Base-by-base conservation (phyloP, 352 stramenopile genomes). In the Globisporangium alternatum region DNA sequence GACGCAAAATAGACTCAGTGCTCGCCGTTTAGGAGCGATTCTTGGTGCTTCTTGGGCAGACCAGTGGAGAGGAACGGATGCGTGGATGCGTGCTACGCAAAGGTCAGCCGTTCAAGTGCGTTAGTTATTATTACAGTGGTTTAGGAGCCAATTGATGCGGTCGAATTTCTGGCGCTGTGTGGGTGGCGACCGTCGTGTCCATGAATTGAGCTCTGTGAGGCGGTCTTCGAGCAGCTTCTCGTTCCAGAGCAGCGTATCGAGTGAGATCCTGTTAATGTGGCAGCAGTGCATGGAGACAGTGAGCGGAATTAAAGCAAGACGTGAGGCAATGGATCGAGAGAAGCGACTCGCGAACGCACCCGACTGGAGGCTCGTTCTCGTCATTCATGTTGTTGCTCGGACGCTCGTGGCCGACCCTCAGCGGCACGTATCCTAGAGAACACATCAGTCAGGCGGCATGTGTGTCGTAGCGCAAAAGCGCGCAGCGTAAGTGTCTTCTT, bases 231-330 rank as follows among this genome's bases (percentile, higher is more conserved):
- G 69, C 28, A 88, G 70, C 49, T 81, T 74, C 30, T 90, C 81
- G 52, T 70, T 71, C 83, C 83, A 92, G 51, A 90, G 59, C 59
- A 90, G 59, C 25, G 83, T 92, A 58, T 92, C 83, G 48, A 89
- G 64, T 28, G 81, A 90, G 62, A 90, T 89, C 0, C 83, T 92
- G 57, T 25, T 35, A 28, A 37, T 15, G 25, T 22, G 19, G 31
- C 17, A 54, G 25, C 9, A 37, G 22, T 56, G 30, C 41, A 39
- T 48, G 33, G 8, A 12, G 7, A n/a, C 21, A 43, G 6, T 28
- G n/a, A 31, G 44, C 51, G 51, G 15, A 21, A 19, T 15, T 37
- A 15, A 13, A 35, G 35, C 35, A 41, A 13, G 15, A 41, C 35
- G 35, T 41, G 35, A 41, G 35, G 35, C 25, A 7, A 44, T 3